phyloP scores from a whole-genome alignment of 2,329 filamentous ascomycete species.

The Aspergillus flavus region DNA sequence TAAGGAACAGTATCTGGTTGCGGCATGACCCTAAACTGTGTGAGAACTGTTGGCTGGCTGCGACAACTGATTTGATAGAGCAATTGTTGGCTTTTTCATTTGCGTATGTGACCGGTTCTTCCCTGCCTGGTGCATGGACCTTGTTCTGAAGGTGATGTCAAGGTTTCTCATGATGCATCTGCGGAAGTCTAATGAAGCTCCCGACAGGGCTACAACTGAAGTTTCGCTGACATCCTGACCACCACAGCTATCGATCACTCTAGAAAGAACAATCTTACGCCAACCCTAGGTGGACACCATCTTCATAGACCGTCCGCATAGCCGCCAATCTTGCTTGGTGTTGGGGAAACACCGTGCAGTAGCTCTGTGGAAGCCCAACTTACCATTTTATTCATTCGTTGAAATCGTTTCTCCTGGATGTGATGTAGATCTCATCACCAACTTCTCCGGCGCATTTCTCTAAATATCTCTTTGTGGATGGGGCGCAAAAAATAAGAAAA shows the following conservation, averaged over 20 bases:
- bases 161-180: constrained; percentile 22
- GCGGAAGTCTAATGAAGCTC: constrained; percentile 26
- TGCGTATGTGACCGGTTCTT: constrained; percentile 24
- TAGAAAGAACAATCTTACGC: constrained; percentile 18
- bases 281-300: constrained; percentile 18
- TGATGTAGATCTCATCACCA: constrained; percentile 29
- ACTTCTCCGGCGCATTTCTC: constrained; percentile 15
- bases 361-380: constrained; percentile 16
- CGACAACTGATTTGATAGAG: constrained; percentile 27
- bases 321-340: constrained; percentile 28
- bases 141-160: constrained; percentile 30
- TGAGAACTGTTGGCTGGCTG: constrained; percentile 23
- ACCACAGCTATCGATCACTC: constrained; percentile 7
- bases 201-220: constrained; percentile 16
- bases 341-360: constrained; percentile 25
- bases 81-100: constrained; percentile 16
- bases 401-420: constrained; percentile 20
- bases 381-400: constrained; percentile 18
- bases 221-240: constrained; percentile 19
- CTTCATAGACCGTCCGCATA: constrained; percentile 31
- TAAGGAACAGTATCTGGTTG: constrained; percentile 18
- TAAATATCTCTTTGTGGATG: constrained; percentile 14
- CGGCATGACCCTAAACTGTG: constrained; percentile 23
- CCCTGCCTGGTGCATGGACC: constrained; percentile 11
- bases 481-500: constrained; percentile 14